Evolutionary conservation across 768 basidiomycete genomes (phyloP), one percentile per base, ranked within the genome.

Genomic region (Trametes coccinea): DNA sequence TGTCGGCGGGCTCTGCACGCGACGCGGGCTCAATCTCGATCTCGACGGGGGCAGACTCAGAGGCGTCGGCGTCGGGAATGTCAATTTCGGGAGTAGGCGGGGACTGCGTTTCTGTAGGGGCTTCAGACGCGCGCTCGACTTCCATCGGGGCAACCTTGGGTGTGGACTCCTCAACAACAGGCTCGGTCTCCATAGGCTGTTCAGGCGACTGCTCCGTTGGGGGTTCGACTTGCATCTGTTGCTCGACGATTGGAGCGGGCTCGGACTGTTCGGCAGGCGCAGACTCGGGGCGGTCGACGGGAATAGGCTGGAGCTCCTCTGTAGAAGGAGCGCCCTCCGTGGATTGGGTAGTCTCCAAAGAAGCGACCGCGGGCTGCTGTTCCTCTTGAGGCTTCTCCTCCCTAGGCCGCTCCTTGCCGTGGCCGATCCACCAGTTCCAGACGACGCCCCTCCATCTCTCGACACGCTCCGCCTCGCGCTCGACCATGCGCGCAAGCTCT

Each of bases 391-490:
- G 9, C 47, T 6, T 29, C 50, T 56, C 44, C 45, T 33, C 30
- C n/a, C 22, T 22, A 22, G 39, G 30, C 48, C 14, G 39, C 30
- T n/a, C 13, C 48, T 40, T 34, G 14, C 47, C 7, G 33, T 22
- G 61, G 11, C 30, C 60, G 56, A 40, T 62, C 61, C 61, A 63
- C 51, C 63, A 62, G 44, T 53, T 64, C 71, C 71, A 72, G 3
- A 69, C 63, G 2, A 60, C 64, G 14, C 58, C 61, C 53, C 62
- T 61, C 64, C 67, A 62, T 30, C 58, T 49, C 53, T 88, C 87
- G 22, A 90, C 64, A 41, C 77, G 73, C 59, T 74, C 78, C 17
- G 86, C 79, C 73, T 88, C 89, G 51, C 67, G 65, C 75, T 92
- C 90, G 16, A 92, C 82, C 48, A 68, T 70, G 64, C 78, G 76